Evolutionary conservation across 2,329 filamentous ascomycete genomes (phyloP).

Genomic region (Verticillium alfalfae): DNA sequence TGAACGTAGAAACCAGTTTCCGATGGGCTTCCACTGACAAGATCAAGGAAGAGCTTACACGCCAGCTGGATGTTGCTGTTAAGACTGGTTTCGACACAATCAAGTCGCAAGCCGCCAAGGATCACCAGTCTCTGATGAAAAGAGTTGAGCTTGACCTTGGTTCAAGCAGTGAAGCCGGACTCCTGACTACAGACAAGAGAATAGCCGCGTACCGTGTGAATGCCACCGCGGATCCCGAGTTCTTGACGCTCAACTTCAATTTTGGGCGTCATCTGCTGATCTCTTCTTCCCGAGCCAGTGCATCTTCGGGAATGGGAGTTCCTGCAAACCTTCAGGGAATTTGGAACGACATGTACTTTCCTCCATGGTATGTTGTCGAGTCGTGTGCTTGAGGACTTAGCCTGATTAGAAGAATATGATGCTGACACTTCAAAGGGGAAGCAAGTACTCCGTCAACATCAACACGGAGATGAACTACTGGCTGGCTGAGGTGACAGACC

Average conservation of each 20-base stretch:
- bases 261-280: slow-evolving; percentile 25
- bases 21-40: slow-evolving; percentile 13
- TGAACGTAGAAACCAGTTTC: slow-evolving; percentile 18
- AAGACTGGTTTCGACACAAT: slow-evolving; percentile 8
- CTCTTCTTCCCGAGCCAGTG: slow-evolving; percentile 14
- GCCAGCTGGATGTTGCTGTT: slow-evolving; percentile 16
- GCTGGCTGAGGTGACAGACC: slow-evolving; percentile 22
- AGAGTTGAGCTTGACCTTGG: slow-evolving; percentile 14
- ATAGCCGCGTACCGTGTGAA: slow-evolving; percentile 8
- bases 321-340: slow-evolving; percentile 28
- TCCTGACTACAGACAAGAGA: slow-evolving; percentile 3
- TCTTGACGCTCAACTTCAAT: slow-evolving; percentile 21
- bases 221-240: slow-evolving; percentile 16
- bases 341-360: slow-evolving; percentile 23
- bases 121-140: slow-evolving; percentile 14
- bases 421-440: slow-evolving; percentile 12
- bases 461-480: slow-evolving; percentile 37
- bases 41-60: slow-evolving; percentile 15
- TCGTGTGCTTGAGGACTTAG: background rate
- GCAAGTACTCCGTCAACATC: slow-evolving; percentile 37
- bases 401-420: background rate
- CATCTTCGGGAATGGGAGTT: slow-evolving; percentile 11
- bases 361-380: slow-evolving; percentile 21
- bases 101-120: slow-evolving; percentile 10
- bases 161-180: slow-evolving; percentile 6